Percentiles rank a stretch among this genome's conserved stretches.
Evolutionary conservation across 371 early-diverging fungal genomes (phyloP).

Genomic region (Mortierella sp.): DNA sequence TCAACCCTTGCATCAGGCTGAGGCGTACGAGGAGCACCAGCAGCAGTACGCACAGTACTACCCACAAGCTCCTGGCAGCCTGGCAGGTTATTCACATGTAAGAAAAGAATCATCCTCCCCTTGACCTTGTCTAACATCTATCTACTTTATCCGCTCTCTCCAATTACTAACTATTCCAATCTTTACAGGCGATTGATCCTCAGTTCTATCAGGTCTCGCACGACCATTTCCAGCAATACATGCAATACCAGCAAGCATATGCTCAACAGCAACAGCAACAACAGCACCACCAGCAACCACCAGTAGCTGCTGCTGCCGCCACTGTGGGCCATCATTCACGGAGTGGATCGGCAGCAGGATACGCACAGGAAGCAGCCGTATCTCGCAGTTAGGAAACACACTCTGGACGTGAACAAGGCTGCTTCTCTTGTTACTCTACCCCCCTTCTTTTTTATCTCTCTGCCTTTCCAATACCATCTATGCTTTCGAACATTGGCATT

Average conservation of each 20-base stretch:
- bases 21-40: slow-evolving; percentile 22
- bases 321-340: slow-evolving; percentile 1
- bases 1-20: slow-evolving; percentile 3
- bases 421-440: not conserved
- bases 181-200: slow-evolving; percentile 28
- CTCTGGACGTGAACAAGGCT: no score
- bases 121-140: not conserved
- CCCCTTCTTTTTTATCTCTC: not conserved
- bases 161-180: not conserved
- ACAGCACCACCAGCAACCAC: slow-evolving; percentile 2
- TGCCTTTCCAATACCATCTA: no score
- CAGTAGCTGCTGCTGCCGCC: slow-evolving; percentile 1
- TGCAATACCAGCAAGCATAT: slow-evolving; percentile 47
- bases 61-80: slow-evolving; percentile 24
- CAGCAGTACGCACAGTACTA: slow-evolving; percentile 34
- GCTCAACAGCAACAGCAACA: slow-evolving; percentile 18
- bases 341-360: slow-evolving; percentile 16
- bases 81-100: slow-evolving; percentile 33
- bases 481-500: no score
- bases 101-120: not conserved
- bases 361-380: slow-evolving; percentile 11
- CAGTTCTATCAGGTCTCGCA: slow-evolving; percentile 47
- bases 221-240: slow-evolving; percentile 51
- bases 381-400: no score
- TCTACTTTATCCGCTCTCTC: not conserved